Evolutionary conservation across 2,329 filamentous ascomycete species (phyloP), one percentile per base, ranked within the genome.

Genomic region (Xylaria polymorpha): DNA sequence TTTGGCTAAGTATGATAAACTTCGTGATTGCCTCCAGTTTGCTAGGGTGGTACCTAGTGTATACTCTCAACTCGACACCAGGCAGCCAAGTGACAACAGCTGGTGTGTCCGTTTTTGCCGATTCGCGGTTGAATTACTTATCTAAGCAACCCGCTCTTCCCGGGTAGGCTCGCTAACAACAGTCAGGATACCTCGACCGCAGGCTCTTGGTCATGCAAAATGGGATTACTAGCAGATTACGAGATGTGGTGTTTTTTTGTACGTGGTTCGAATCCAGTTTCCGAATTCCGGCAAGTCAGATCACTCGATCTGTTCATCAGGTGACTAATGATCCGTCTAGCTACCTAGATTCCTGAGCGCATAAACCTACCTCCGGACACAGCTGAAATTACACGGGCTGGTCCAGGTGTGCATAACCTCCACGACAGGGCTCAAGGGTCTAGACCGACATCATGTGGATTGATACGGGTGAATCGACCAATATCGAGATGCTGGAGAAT

Each of bases 81-180:
- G n/a, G n/a, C n/a, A n/a, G 0, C n/a, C 64, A 67, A 35, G 20
- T 67, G 64, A 2, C 44, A 29, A 5, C 64, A 59, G 59, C 64
- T 63, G 51, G 10, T 43, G n/a, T 29, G 6, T 43, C 41, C 41
- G 18, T 15, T 43, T 5, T 43, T 15, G 12, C 41, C 18, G 18
- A n/a, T 43, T 3, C 41, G 18, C 41, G 15, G 6, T 18, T 20
- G 43, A 20, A 20, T 14, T 25, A 50, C 46, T 10, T 25, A 44
- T 10, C 18, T 15, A n/a, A 12, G 41, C 14, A 44, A 20, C 5
- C 9, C 8, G 20, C 22, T 50, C 46, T 50, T 50, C 46, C 46
- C 46, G 22, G 46, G 46, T 50, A 50, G 22, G 46, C 22, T 29
- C 6, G 1, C 22, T 14, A 20, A 50, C 14, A 50, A 50, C 20